A percentile compares a stretch with the other conserved stretches of the same genome.
Conservation (phyloP, 2,329 filamentous ascomycete genomes). For the Fusarium verrucosum region DNA sequence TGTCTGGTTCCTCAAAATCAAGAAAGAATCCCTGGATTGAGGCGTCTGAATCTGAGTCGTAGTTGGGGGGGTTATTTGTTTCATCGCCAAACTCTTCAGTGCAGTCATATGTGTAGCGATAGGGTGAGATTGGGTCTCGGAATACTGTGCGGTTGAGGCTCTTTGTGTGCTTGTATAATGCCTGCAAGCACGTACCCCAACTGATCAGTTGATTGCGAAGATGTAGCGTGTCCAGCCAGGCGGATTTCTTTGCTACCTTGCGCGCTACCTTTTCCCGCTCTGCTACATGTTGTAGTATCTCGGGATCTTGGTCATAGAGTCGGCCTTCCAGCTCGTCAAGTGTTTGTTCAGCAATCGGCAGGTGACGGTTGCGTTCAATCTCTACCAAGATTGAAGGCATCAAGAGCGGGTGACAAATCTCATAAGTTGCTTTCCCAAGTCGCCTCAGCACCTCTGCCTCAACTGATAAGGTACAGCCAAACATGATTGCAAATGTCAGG, state of each 20-base stretch:
- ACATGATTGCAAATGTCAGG: constrained; percentile 7
- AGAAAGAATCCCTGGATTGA: neutral
- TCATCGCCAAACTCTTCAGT: neutral
- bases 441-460: constrained; percentile 3
- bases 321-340: neutral
- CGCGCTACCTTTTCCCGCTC: neutral
- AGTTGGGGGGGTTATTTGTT: neutral
- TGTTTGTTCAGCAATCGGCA: neutral
- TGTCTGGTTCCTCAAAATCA: too few relatives aligned
- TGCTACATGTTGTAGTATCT: neutral
- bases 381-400: constrained; percentile 4
- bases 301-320: neutral
- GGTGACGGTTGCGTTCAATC: constrained; percentile 4
- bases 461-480: constrained; percentile 4
- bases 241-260: neutral
- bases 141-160: neutral
- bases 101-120: neutral
- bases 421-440: neutral
- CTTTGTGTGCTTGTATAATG: neutral
- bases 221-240: constrained; percentile 5
- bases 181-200: neutral
- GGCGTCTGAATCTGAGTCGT: neutral
- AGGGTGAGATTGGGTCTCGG: neutral
- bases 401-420: constrained; percentile 4
- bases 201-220: constrained; percentile 6